Evolutionary conservation across 2,329 filamentous ascomycete species (phyloP).

Genomic region (Cephalotrichum gorgonifer): DNA sequence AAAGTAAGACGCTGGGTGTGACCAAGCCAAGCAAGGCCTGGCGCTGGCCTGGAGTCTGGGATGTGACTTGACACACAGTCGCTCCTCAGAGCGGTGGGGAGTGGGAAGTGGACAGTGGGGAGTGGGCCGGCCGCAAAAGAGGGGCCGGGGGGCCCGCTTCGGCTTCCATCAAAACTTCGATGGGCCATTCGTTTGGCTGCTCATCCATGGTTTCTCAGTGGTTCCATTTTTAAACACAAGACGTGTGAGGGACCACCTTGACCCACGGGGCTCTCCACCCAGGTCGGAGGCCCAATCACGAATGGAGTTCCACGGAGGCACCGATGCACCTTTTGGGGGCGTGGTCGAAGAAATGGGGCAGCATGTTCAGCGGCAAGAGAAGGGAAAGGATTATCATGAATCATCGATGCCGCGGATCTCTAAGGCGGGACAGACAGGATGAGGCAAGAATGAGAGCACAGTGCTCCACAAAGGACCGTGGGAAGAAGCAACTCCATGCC

Average conservation of each 20-base stretch:
- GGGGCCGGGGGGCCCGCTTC: neutral
- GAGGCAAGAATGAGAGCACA: neutral
- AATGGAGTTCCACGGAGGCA: neutral
- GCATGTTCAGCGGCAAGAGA: neutral
- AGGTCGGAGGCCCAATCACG: neutral
- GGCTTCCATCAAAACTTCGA: conserved; percentile 5
- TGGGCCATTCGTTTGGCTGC: neutral
- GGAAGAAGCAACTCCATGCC: no score
- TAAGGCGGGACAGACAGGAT: neutral
- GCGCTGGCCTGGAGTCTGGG: no score
- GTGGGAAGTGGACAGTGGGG: no score
- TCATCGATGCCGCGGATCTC: neutral
- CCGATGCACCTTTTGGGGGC: neutral
- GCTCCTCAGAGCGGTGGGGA: neutral
- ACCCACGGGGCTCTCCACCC: neutral
- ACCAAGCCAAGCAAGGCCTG: no score
- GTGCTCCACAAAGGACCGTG: no score
- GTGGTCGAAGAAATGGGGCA: neutral
- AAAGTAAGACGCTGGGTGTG: neutral
- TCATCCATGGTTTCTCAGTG: neutral
- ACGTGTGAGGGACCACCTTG: neutral
- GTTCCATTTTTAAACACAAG: conserved; percentile 1
- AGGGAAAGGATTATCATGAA: neutral
- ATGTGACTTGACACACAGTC: neutral
- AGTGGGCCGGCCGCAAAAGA: no score